phyloP scores from a whole-genome alignment of 345 rosid species.

The Citropsis articulata region DNA sequence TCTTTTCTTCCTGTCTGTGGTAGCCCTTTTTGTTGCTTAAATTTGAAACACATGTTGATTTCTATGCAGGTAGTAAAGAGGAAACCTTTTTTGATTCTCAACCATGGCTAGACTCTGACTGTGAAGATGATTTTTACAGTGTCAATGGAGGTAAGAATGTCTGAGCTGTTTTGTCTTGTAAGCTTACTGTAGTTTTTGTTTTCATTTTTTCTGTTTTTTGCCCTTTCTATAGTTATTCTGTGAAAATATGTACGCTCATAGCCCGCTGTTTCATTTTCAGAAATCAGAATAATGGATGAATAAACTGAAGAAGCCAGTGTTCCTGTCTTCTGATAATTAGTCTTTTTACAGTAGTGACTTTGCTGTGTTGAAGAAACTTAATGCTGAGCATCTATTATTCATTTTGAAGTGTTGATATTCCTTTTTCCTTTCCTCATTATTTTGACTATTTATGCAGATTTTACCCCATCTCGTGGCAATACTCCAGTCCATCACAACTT shows the following conservation, averaged over 20 bases:
- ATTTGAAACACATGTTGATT: background rate
- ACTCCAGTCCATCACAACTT: conserved; percentile 72
- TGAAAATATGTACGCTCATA: background rate
- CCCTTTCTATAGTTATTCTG: background rate
- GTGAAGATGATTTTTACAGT: conserved; percentile 90
- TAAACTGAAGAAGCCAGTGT: background rate
- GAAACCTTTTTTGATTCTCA: conserved; percentile 82
- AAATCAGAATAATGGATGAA: background rate
- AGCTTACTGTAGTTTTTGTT: background rate
- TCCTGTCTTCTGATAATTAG: background rate
- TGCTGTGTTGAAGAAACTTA: background rate
- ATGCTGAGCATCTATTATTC: background rate
- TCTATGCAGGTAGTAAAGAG: conserved; percentile 71
- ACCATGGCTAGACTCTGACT: conserved; percentile 78
- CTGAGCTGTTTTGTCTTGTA: background rate
- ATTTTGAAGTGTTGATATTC: background rate
- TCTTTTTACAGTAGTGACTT: background rate
- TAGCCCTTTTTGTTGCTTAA: background rate
- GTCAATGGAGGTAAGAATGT: conserved; percentile 80
- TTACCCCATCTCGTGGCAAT: conserved; percentile 84
- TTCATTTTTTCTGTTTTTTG: background rate
- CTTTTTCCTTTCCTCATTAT: background rate
- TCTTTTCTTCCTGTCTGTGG: background rate
- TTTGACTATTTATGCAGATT: conserved; percentile 45
- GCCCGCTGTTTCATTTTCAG: background rate